Base-by-base conservation (phyloP, 495 filamentous ascomycete genomes). In the Glonium stellatum region DNA sequence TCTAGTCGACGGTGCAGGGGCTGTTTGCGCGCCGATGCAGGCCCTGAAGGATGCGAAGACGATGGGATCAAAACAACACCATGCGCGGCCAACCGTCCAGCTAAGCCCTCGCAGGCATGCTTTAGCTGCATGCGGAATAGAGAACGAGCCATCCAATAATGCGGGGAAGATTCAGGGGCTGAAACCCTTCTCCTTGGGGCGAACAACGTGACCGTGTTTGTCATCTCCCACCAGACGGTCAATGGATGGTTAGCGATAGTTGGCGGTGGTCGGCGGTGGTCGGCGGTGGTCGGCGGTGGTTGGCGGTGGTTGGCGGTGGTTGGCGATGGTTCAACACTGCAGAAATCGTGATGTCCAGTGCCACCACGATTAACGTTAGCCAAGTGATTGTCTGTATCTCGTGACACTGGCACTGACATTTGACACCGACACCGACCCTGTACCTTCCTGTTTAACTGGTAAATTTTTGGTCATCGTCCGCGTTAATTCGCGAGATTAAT, bases 151-250 rank as follows among this genome's bases (percentile, higher is more conserved):
- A 50, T 51, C 35, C 55, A 59, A 64, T 59, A 59, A 62, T 51
- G 12, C 61, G 31, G 61, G 61, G 60, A 54, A 62, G 57, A 42
- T 59, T 64, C 61, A 64, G 61, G 61, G 61, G 61, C 54, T 34
- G 37, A 21, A 21, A n/a, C 48, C 15, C 21, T 5, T 18, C 22
- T 18, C 6, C 48, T 23, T 34, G 48, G 21, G 42, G 21, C 3
- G 2, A 5, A 5, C n/a, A 47, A 22, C 42, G 42, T 18, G n/a
- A 18, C 21, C 22, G 48, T 18, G 4, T 51, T 44, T 13, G 39
- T 11, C 39, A 11, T 2, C 39, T 11, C 12, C 39, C 39, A 3
- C 39, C 4, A 1, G 18, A 44, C 15, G 8, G 36, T 39, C 15
- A 15, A 15, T 15, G 8, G 4, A 44, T 44, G 18, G 18, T 44